Evolutionary conservation across 768 basidiomycete genomes (phyloP).

Genomic region (Boletus pseudo-olivaceus): DNA sequence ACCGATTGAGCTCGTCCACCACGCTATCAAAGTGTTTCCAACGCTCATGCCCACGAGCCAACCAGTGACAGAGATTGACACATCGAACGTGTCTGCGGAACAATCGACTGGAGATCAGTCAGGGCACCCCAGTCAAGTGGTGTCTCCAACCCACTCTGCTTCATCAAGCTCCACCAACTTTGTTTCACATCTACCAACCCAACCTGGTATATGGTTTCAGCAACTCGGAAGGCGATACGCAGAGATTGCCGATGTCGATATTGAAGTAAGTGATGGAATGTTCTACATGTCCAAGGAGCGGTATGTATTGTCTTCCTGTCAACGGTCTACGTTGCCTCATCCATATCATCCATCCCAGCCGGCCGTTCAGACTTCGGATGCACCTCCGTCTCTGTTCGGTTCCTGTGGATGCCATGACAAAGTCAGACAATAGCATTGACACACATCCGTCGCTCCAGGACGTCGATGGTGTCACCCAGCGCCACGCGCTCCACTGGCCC

Average conservation of each 20-base stretch:
- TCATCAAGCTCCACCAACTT: neutral
- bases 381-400: conserved; percentile 24
- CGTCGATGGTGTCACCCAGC: conserved; percentile 9
- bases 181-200: conserved; percentile 13
- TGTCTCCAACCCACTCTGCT: neutral
- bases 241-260: conserved; percentile 22
- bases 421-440: neutral
- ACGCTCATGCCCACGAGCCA: neutral
- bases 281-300: conserved; percentile 16
- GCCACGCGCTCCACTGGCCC: conserved; percentile 39
- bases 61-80: neutral
- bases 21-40: conserved; percentile 6
- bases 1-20: conserved; percentile 2
- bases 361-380: conserved; percentile 14
- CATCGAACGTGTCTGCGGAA: neutral
- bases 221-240: conserved; percentile 17
- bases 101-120: neutral
- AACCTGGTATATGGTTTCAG: conserved; percentile 28
- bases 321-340: neutral
- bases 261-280: conserved; percentile 21
- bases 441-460: neutral
- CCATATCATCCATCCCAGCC: neutral
- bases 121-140: neutral
- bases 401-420: neutral
- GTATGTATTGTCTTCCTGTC: conserved; percentile 9